phyloP scores from a whole-genome alignment of 169 alveolate species.

The Eimeria tenella region DNA sequence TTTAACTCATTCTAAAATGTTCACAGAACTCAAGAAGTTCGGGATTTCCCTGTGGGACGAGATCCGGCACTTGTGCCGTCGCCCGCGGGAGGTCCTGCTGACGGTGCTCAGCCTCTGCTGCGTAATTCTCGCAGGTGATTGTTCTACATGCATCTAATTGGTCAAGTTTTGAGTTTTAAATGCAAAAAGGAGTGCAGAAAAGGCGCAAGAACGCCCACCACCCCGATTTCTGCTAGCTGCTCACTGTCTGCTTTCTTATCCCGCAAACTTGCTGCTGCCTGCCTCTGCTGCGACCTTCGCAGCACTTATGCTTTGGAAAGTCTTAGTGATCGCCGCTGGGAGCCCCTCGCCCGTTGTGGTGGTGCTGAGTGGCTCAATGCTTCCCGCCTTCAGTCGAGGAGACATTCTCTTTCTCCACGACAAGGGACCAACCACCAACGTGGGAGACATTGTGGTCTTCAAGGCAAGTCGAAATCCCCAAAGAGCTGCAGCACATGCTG shows the following conservation, averaged over 20 bases:
- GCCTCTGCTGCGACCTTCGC: slow-evolving; percentile 75
- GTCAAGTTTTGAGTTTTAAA: too few relatives aligned
- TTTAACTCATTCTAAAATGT: not conserved
- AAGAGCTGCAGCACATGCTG: too few relatives aligned
- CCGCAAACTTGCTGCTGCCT: not conserved
- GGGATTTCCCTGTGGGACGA: slow-evolving; percentile 15
- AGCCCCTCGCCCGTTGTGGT: slow-evolving; percentile 96
- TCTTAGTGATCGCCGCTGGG: slow-evolving; percentile 89
- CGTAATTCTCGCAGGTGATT: slow-evolving; percentile 42
- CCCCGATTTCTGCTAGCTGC: too few relatives aligned
- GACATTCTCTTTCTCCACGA: slow-evolving; percentile 92
- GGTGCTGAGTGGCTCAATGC: slow-evolving; percentile 96
- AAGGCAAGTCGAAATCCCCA: slow-evolving; percentile 37
- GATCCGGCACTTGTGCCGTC: slow-evolving; percentile 35
- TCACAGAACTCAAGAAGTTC: slow-evolving; percentile 32
- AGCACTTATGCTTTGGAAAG: slow-evolving; percentile 96
- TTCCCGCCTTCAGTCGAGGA: slow-evolving; percentile 96
- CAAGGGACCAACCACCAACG: slow-evolving; percentile 50
- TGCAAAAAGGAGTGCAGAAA: too few relatives aligned
- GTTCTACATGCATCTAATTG: not conserved
- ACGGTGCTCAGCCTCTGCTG: slow-evolving; percentile 58
- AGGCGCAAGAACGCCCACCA: too few relatives aligned
- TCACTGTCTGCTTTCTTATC: too few relatives aligned
- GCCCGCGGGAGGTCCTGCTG: slow-evolving; percentile 45
- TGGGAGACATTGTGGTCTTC: slow-evolving; percentile 82